phyloP scores from a whole-genome alignment of 2,329 filamentous ascomycete species.

The Fusarium abutilonis region DNA sequence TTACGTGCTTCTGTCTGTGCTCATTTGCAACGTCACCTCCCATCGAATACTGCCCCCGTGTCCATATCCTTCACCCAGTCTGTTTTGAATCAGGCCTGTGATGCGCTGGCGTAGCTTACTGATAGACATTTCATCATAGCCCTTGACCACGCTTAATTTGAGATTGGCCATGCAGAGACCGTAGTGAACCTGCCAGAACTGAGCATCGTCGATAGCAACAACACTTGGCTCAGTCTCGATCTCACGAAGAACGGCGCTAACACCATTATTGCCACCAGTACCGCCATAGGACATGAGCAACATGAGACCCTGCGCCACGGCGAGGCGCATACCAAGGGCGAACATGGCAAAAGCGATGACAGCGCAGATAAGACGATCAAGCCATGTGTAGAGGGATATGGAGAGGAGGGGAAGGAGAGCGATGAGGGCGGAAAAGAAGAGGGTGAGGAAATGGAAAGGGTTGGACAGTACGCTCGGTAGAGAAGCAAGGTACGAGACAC shows the following conservation, averaged over 20 bases:
- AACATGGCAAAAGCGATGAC: slow-evolving; percentile 91
- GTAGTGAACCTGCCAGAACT: slow-evolving; percentile 99
- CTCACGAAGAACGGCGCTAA: slow-evolving; percentile 81
- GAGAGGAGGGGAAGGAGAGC: slow-evolving; percentile 84
- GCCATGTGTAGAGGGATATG: slow-evolving; percentile 80
- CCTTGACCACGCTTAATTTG: slow-evolving; percentile 75
- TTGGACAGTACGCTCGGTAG: slow-evolving; percentile 91
- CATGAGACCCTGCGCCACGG: slow-evolving; percentile 89
- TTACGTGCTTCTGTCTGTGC: slow-evolving; percentile 47
- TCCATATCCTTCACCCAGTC: slow-evolving; percentile 88
- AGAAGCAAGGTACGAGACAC: slow-evolving; percentile 81
- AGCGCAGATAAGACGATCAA: slow-evolving; percentile 84
- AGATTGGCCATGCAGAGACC: slow-evolving; percentile 95
- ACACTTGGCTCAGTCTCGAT: slow-evolving; percentile 84
- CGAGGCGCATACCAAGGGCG: slow-evolving; percentile 81
- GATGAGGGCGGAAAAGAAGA: slow-evolving; percentile 84
- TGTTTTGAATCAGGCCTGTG: slow-evolving; percentile 80
- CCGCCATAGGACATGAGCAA: slow-evolving; percentile 86
- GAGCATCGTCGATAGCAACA: slow-evolving; percentile 82
- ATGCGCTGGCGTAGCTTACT: slow-evolving; percentile 79
- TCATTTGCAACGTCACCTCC: slow-evolving; percentile 92
- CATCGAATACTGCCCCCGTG: slow-evolving; percentile 81
- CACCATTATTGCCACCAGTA: slow-evolving; percentile 55
- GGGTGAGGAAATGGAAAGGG: slow-evolving; percentile 92
- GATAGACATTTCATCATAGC: slow-evolving; percentile 75